Base-by-base conservation (phyloP, 2,329 filamentous ascomycete genomes). In the Pestalotiopsis fici region DNA sequence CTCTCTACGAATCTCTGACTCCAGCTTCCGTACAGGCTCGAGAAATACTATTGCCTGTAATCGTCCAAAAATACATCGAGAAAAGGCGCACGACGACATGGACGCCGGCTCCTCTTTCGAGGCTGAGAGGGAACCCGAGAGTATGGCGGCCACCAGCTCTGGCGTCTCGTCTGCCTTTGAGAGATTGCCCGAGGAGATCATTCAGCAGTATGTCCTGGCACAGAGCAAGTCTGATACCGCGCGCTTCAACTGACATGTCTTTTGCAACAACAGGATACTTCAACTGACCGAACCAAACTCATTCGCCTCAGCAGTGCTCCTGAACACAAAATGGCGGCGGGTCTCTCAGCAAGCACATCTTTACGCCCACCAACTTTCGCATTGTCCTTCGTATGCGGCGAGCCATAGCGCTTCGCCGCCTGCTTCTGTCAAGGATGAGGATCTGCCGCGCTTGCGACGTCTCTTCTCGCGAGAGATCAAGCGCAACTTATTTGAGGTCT, bases 401-500 rank as follows among this genome's bases (percentile, higher is more conserved):
- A 86, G 83, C 74, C 84, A 88, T 71, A 75, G 72, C 60, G 67
- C 68, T 6, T 67, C 72, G 31, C 74, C 76, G n/a, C 71, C 80
- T 27, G 70, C 79, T 23, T 76, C 80, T 61, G 78, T 80, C 55
- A 78, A 75, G 65, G 81, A 84, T 61, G 81, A 85, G 37, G 83
- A 87, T 66, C 82, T 95, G 4, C 83, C 86, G 57, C 79, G 78
- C 23, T 82, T 95, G 37, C 91, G 92, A 66, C 84, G 83, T 23
- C 82, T 88, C 28, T 95, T 96, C 74, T 85, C 88, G 9, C 85
- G 85, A 62, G 90, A 95, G 75, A 87, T 91, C 71, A 93, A 93
- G 78, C 87, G 92, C 67, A 93, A 93, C 79, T 83, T 94, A 61
- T 95, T 95, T 76, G 89, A 93, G 72, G 88, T 90, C 43, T 95